These are phyloP conservation scores for Barbarea vulgaris DNA, from an alignment of 345 rosid genomes.

Conservation along the genomic window DNA sequence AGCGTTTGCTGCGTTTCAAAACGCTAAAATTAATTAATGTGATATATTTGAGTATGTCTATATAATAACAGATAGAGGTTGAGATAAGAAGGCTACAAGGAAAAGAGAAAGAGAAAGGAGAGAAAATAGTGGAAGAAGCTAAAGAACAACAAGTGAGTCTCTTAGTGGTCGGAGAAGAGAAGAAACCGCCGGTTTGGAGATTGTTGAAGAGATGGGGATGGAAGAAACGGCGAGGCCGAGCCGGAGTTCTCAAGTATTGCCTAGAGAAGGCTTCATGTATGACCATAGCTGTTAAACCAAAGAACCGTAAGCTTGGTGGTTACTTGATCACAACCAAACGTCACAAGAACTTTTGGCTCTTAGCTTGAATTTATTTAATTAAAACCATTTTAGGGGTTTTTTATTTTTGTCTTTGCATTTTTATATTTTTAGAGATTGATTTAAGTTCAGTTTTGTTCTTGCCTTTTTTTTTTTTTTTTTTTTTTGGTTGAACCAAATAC, in stretches of 20 bases:
- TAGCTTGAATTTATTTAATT: slow-evolving; percentile 50
- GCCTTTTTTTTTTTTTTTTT: no score
- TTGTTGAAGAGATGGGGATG: slow-evolving; percentile 56
- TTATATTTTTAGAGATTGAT: neutral
- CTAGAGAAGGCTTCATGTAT: slow-evolving; percentile 76
- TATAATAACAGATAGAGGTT: slow-evolving; percentile 53
- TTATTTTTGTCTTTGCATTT: neutral
- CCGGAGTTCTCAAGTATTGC: slow-evolving; percentile 64
- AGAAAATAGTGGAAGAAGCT: slow-evolving; percentile 72
- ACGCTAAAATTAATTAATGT: slow-evolving; percentile 12
- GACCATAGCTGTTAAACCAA: slow-evolving; percentile 78
- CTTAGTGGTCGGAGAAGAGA: slow-evolving; percentile 73
- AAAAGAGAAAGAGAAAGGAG: slow-evolving; percentile 60
- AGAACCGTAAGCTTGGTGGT: slow-evolving; percentile 74
- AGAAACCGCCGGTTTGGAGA: slow-evolving; percentile 56
- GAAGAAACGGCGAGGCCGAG: slow-evolving; percentile 44
- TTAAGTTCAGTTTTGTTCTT: neutral
- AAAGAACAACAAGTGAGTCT: slow-evolving; percentile 60
- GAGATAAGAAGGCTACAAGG: slow-evolving; percentile 61
- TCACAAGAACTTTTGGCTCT: slow-evolving; percentile 87
- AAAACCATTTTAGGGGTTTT: neutral
- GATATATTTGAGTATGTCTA: neutral
- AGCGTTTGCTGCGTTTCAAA: slow-evolving; percentile 14
- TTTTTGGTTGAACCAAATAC: neutral
- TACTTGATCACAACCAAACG: slow-evolving; percentile 90